These are phyloP conservation scores for Wickerhamiella azymoides DNA, from an alignment of 805 yeast genomes.

Conservation along the genomic window DNA sequence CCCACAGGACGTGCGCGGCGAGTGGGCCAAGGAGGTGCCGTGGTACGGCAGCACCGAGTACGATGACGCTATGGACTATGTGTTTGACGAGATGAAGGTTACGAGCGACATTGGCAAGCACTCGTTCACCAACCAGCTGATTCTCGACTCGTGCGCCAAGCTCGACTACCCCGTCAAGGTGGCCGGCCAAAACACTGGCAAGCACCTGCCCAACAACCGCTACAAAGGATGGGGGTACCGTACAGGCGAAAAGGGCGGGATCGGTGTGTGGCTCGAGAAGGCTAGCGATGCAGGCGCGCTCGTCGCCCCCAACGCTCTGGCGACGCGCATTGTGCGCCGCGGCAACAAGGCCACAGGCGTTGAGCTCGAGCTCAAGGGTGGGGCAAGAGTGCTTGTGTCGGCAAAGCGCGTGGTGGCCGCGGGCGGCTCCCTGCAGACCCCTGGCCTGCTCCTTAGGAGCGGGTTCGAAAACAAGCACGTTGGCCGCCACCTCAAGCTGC, in stretches of 20 bases:
- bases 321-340: slow-evolving; percentile 27
- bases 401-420: slow-evolving; percentile 34
- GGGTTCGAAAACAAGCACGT: slow-evolving; percentile 38
- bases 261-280: slow-evolving; percentile 36
- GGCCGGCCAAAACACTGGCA: slow-evolving; percentile 35
- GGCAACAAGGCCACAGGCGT: slow-evolving; percentile 35
- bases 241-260: slow-evolving; percentile 38
- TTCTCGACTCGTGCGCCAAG: slow-evolving; percentile 33
- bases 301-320: slow-evolving; percentile 35
- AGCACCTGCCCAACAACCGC: slow-evolving; percentile 33
- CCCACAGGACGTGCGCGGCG: slow-evolving; percentile 36
- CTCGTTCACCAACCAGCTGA: slow-evolving; percentile 31
- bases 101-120: slow-evolving; percentile 28
- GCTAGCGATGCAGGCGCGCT: slow-evolving; percentile 34
- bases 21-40: slow-evolving; percentile 35
- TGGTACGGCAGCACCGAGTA: slow-evolving; percentile 32
- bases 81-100: slow-evolving; percentile 37
- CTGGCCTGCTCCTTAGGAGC: slow-evolving; percentile 33
- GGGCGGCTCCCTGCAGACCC: slow-evolving; percentile 39
- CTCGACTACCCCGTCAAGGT: slow-evolving; percentile 32
- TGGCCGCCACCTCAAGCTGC: slow-evolving; percentile 38
- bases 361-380: slow-evolving; percentile 27
- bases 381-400: slow-evolving; percentile 21
- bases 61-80: slow-evolving; percentile 35
- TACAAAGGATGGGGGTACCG: slow-evolving; percentile 37